A percentile compares a stretch with the other conserved stretches of the same genome.
Conservation (phyloP, 176 grass and related monocot species). For the Tillandsia leiboldiana region DNA sequence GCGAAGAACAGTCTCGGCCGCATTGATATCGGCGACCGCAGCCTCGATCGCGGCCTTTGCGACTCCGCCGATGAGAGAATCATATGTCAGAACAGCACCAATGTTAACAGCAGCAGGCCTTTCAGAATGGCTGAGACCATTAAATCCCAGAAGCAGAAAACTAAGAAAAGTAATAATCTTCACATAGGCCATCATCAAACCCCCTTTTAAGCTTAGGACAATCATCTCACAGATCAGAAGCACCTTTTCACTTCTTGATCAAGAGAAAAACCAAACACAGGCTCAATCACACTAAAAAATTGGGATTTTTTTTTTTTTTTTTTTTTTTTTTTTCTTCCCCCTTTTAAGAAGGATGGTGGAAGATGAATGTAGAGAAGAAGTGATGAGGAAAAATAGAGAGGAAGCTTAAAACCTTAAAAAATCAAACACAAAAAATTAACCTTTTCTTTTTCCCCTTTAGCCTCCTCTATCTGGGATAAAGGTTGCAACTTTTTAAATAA, state of each 20-base stretch:
- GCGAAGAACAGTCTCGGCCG: constrained; percentile 30
- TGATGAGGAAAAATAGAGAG: too few species aligned
- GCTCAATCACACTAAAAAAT: background rate
- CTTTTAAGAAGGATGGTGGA: too few species aligned
- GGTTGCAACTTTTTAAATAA: too few species aligned
- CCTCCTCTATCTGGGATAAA: too few species aligned
- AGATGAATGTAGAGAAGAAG: too few species aligned
- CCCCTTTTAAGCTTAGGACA: background rate
- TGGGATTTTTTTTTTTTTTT: background rate
- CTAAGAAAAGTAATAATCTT: background rate
- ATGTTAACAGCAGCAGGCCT: constrained; percentile 38
- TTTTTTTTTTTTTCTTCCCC: background rate
- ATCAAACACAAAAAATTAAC: too few species aligned
- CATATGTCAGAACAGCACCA: constrained; percentile 72
- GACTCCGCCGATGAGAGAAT: constrained; percentile 66
- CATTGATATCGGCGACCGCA: constrained; percentile 72
- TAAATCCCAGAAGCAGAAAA: background rate
- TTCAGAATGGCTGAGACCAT: background rate
- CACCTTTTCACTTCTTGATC: background rate
- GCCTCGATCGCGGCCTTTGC: constrained; percentile 59
- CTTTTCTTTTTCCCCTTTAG: too few species aligned
- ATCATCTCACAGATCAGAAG: background rate
- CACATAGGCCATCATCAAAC: background rate
- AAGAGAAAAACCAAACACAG: background rate
- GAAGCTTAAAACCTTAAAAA: too few species aligned